Evolutionary conservation across 116 monocot species (phyloP).

Genomic region (Iris pallida): DNA sequence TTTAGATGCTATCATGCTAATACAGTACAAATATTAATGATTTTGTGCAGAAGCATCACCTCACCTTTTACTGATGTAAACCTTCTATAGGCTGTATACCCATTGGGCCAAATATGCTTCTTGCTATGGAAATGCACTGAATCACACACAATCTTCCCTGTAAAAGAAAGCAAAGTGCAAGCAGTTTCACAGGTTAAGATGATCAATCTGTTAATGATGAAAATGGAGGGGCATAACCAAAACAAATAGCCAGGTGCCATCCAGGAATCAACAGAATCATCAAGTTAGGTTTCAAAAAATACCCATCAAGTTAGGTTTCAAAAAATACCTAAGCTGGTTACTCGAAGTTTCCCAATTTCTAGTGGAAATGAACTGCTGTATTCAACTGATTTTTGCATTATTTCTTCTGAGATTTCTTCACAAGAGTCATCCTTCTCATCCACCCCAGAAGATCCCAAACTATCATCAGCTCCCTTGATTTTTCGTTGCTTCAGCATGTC

Average conservation of each 20-base stretch:
- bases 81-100: conserved; percentile 81
- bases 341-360: conserved; percentile 70
- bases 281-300: conserved; percentile 8
- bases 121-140: conserved; percentile 77
- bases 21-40: background rate
- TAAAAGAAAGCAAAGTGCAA: too few relatives aligned
- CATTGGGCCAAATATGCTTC: conserved; percentile 81
- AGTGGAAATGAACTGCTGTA: conserved; percentile 36
- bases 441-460: conserved; percentile 17
- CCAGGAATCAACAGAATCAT: background rate
- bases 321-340: conserved; percentile 68
- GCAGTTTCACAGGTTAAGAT: background rate
- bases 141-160: conserved; percentile 76
- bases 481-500: conserved; percentile 68
- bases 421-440: conserved; percentile 24
- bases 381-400: conserved; percentile 17
- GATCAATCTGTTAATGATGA: background rate
- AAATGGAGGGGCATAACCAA: background rate
- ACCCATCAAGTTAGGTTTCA: conserved; percentile 25
- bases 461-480: conserved; percentile 21
- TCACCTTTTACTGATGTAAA: conserved; percentile 71
- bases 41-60: conserved; percentile 15
- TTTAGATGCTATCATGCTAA: too few relatives aligned
- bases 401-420: conserved; percentile 31
- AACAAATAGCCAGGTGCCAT: background rate